Evolutionary conservation across 306 rosid species (phyloP), one percentile per base, ranked within the genome.

Genomic region (Cajanus cajan): DNA sequence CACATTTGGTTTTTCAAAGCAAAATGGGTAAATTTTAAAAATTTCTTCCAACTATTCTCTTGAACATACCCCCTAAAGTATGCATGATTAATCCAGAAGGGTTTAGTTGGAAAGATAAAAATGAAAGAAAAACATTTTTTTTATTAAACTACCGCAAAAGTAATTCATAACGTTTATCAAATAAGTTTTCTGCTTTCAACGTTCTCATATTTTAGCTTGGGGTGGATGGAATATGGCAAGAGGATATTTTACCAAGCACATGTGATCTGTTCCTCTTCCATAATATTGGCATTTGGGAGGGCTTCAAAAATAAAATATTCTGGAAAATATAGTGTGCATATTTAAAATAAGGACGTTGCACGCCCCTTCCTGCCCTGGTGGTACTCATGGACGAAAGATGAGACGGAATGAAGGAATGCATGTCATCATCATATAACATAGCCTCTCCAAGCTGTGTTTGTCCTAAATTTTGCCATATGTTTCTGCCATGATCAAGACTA

Each of bases 401-500:
- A 50, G 18, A 47, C 47, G n/a, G 74, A 34, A 54, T 19, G 13
- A 22, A 48, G 39, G 33, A 61, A 40, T 45, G 22, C 13, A 33
- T 10, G 71, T 37, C 33, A 31, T 25, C 52, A 40, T 31, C n/a
- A n/a, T n/a, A n/a, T n/a, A n/a, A n/a, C n/a, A 55, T n/a, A 54
- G 61, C 14, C 69, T 69, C 78, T 69, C 74, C 82, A 61, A 31
- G 45, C 14, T 4, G 12, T 10, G 24, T 37, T 59, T 54, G 36
- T 73, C 59, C 82, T 88, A 91, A 76, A 85, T 79, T 57, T 81
- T 82, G 4, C 85, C 78, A 82, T 93, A 91, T 25, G 83, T 85
- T 83, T 93, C 97, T 4, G 94, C 98, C 98, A 93, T 95, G 72
- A 91, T 89, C 50, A 95, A 71, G 45, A 92, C 78, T 59, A 93